Percentiles rank a stretch among this genome's conserved stretches.
phyloP scores from a whole-genome alignment of 495 filamentous ascomycete species.

The Talaromyces ruber region DNA sequence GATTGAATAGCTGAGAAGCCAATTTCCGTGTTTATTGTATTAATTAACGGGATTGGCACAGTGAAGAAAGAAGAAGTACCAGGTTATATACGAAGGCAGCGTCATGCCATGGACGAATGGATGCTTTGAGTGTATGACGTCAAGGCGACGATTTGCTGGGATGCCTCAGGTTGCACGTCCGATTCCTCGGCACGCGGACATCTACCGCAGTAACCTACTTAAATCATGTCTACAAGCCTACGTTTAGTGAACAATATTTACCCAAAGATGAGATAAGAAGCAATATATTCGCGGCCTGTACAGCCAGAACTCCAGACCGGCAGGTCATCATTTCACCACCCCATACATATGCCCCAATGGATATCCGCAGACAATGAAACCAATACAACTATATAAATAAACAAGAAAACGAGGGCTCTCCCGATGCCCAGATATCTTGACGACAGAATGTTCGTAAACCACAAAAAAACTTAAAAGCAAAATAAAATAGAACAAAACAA shows the following conservation, averaged over 20 bases:
- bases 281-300: background rate
- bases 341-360: constrained; percentile 28
- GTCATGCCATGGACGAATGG: background rate
- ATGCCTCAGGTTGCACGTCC: background rate
- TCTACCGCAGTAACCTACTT: no score
- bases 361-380: constrained; percentile 31
- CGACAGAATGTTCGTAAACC: constrained; percentile 16
- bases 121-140: background rate
- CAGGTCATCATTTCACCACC: constrained; percentile 23
- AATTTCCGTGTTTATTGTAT: background rate
- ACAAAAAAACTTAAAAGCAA: constrained; percentile 20
- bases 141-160: background rate
- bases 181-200: background rate
- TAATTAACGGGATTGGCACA: background rate
- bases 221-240: no score
- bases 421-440: constrained; percentile 7
- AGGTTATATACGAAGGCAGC: background rate
- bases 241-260: background rate
- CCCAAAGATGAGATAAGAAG: background rate
- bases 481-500: no score
- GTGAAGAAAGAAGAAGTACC: background rate
- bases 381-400: constrained; percentile 17
- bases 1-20: background rate
- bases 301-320: background rate
- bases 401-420: constrained; percentile 8